These are phyloP conservation scores for Lactifluus echinatus DNA, from an alignment of 768 basidiomycete genomes.

Conservation along the genomic window DNA sequence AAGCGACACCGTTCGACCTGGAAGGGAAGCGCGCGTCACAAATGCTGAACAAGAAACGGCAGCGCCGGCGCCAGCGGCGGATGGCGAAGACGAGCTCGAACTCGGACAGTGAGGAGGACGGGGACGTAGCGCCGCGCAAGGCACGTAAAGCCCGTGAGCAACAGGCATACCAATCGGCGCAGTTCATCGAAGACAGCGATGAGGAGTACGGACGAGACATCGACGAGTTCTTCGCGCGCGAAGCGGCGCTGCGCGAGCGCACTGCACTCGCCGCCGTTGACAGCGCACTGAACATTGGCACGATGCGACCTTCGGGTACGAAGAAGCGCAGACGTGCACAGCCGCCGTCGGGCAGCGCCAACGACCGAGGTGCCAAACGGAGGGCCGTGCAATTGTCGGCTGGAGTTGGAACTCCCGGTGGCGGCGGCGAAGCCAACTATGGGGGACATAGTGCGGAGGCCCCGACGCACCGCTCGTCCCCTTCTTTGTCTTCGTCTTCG, in stretches of 20 bases:
- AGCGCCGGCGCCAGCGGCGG: constrained; percentile 42
- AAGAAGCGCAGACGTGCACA: constrained; percentile 51
- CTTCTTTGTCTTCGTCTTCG: not conserved
- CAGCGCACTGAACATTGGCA: constrained; percentile 35
- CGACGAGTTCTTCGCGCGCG: constrained; percentile 73
- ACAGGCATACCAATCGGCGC: constrained; percentile 76
- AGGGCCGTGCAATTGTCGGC: not conserved
- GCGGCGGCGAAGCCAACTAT: not conserved
- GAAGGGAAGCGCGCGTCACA: constrained; percentile 68
- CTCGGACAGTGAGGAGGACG: constrained; percentile 32
- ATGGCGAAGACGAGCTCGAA: constrained; percentile 38
- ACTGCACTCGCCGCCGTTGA: constrained; percentile 34
- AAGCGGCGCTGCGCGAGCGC: constrained; percentile 52
- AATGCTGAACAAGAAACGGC: constrained; percentile 52
- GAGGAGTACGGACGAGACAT: constrained; percentile 66
- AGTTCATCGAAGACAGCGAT: constrained; percentile 90
- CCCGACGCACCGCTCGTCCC: not conserved
- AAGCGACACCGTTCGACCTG: constrained; percentile 72
- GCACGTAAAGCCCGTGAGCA: constrained; percentile 56
- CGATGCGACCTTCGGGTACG: constrained; percentile 42
- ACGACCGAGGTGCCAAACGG: constrained; percentile 32
- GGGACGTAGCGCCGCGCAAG: constrained; percentile 30
- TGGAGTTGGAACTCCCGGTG: not conserved
- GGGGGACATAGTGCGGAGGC: not conserved
- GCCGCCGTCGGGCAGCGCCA: constrained; percentile 32